Base-by-base conservation (phyloP, 2,329 filamentous ascomycete genomes). In the Ustilaginoidea virens region DNA sequence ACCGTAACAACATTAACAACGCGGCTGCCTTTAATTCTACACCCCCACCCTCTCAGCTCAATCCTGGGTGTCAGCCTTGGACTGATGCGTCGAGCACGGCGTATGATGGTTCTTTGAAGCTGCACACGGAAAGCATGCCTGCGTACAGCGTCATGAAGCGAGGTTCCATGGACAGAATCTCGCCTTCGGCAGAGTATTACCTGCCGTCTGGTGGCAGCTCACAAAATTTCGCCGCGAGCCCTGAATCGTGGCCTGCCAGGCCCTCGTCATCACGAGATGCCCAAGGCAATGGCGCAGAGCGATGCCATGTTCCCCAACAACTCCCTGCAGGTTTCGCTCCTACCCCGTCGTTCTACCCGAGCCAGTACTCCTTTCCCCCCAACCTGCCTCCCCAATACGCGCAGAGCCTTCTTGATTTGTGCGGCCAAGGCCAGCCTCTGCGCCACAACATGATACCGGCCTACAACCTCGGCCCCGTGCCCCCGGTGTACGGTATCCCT, bases 21-120 rank as follows among this genome's bases (percentile, higher is more conserved):
- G 31, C 34, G 9, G 33, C 42, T 4, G 30, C 37, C 5, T 50
- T 48, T 36, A 46, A 47, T 22, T 44, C 46, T 14, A 35, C 43
- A 9, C 40, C 44, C 2, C 55, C 55, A 28, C 46, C 53, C 5
- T 64, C 64, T 39, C 58, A 61, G 35, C 46, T 60, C 36, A 64
- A 67, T 36, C 58, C 62, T 1, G 52, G 47, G 6, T 60, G 60
- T 5, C 56, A 61, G 36, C 37, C 60, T 3, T 69, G 64, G 63
- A 47, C 46, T 6, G 52, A 60, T 10, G 29, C 25, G 10, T 25
- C 26, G 20, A 29, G 32, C 8, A 37, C 45, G 12, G 40, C 48
- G 11, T 41, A 48, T 31, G 47, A 36, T 15, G 39, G 39, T 23
- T 46, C 43, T 25, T 35, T 49, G 20, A 53, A 58, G 12, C 20